A percentile compares a stretch with the other conserved stretches of the same genome.
phyloP scores from a whole-genome alignment of 768 basidiomycete genomes.

The Mycena pura region DNA sequence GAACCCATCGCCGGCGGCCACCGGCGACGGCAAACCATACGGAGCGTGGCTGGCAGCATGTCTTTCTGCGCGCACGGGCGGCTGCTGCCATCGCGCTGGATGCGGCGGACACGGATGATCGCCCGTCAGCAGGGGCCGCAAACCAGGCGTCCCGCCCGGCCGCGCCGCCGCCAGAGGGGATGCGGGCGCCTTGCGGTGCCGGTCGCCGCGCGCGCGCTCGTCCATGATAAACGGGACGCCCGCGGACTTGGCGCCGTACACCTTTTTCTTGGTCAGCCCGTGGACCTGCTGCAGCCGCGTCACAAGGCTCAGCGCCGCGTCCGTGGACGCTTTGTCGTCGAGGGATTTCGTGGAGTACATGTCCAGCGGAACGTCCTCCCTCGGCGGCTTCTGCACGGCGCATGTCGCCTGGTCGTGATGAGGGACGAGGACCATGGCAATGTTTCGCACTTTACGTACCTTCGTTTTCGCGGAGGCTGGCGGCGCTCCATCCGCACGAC shows the following conservation, averaged over 20 bases:
- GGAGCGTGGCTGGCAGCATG: not conserved
- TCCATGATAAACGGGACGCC: slow-evolving; percentile 62
- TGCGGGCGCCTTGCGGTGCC: slow-evolving; percentile 38
- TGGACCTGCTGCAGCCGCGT: slow-evolving; percentile 70
- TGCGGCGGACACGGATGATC: slow-evolving; percentile 1
- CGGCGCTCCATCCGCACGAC: too few relatives aligned
- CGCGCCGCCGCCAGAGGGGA: slow-evolving; percentile 32
- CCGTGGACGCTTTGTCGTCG: slow-evolving; percentile 31
- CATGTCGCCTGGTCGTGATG: not conserved
- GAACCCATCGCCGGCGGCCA: not conserved
- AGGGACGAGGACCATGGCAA: not conserved
- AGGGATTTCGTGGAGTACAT: slow-evolving; percentile 15
- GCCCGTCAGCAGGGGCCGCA: not conserved
- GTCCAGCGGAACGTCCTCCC: not conserved
- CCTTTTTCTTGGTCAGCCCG: slow-evolving; percentile 73
- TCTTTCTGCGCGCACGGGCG: not conserved
- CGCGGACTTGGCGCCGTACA: slow-evolving; percentile 59
- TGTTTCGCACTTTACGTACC: not conserved
- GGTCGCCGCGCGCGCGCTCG: slow-evolving; percentile 48
- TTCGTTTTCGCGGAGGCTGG: not conserved
- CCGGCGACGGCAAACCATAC: slow-evolving; percentile 12
- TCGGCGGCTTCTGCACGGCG: not conserved
- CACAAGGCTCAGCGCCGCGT: slow-evolving; percentile 60
- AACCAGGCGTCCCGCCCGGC: slow-evolving; percentile 34
- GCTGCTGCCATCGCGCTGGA: not conserved